Evolutionary conservation across 1,139 yeast genomes (phyloP).

Genomic region (Geotrichum phurueaensis): DNA sequence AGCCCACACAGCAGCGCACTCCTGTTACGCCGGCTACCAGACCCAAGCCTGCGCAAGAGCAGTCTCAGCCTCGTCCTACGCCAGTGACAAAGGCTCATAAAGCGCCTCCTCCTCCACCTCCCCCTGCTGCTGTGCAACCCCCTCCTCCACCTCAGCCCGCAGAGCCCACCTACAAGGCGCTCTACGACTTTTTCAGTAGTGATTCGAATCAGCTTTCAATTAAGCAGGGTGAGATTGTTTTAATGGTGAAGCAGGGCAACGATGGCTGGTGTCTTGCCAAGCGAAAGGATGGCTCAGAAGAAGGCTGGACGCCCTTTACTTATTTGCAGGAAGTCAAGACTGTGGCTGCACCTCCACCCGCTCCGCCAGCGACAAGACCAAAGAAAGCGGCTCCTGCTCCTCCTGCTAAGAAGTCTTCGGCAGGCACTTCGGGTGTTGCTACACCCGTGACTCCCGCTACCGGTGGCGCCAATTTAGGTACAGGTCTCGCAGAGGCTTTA

Average conservation of each 20-base stretch:
- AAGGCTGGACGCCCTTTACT: slow-evolving; percentile 97
- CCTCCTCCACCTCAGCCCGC: slow-evolving; percentile 4
- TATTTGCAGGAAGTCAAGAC: slow-evolving; percentile 47
- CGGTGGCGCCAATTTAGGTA: slow-evolving; percentile 41
- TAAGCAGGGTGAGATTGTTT: slow-evolving; percentile 65
- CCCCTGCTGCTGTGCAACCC: slow-evolving; percentile 7
- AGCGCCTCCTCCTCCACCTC: slow-evolving; percentile 14
- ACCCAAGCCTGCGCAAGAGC: slow-evolving; percentile 16
- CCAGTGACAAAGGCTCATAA: background rate
- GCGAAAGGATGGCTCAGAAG: slow-evolving; percentile 62
- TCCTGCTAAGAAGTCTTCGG: slow-evolving; percentile 8
- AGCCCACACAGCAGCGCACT: background rate
- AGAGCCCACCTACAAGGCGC: slow-evolving; percentile 73
- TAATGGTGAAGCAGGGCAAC: slow-evolving; percentile 61
- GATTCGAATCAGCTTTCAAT: slow-evolving; percentile 79
- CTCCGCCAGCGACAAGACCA: slow-evolving; percentile 4
- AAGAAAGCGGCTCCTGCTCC: slow-evolving; percentile 8
- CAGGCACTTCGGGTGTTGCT: slow-evolving; percentile 27
- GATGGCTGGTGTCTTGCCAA: slow-evolving; percentile 93
- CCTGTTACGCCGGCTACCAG: slow-evolving; percentile 22
- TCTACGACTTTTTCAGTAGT: slow-evolving; percentile 84
- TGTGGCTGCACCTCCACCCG: slow-evolving; percentile 1
- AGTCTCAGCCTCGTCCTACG: slow-evolving; percentile 11
- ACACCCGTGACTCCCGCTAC: slow-evolving; percentile 15
- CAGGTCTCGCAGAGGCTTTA: slow-evolving; percentile 70